Percentiles rank a stretch among this genome's conserved stretches.
These are phyloP conservation scores for Chrysochromulina tobinii DNA, from an alignment of 78 protist genomes.

Conservation along the genomic window DNA sequence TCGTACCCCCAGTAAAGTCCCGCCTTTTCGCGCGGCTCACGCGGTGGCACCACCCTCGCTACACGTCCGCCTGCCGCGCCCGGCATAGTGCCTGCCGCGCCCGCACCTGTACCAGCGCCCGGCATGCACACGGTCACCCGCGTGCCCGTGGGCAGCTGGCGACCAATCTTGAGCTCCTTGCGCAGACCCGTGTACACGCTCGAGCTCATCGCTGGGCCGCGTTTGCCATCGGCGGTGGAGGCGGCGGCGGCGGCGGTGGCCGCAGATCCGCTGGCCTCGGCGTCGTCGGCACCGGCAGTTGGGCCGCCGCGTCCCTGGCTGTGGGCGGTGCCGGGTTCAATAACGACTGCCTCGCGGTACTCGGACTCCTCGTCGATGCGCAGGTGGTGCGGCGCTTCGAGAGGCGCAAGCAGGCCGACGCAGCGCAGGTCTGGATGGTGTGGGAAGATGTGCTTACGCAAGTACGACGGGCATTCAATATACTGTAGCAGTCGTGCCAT, in stretches of 20 bases:
- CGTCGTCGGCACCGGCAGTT: too few species aligned
- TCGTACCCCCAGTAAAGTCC: constrained; percentile 41
- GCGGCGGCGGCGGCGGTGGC: too few species aligned
- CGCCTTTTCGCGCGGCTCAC: background rate
- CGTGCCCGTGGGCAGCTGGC: background rate
- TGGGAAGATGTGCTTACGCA: constrained; percentile 40
- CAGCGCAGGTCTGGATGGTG: constrained; percentile 22
- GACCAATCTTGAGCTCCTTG: background rate
- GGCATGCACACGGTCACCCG: constrained; percentile 20
- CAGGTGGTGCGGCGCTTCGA: constrained; percentile 66
- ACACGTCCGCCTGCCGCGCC: background rate
- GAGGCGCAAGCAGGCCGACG: constrained; percentile 55
- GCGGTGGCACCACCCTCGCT: constrained; percentile 19
- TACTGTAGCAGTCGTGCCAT: constrained; percentile 61
- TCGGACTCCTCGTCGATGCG: background rate
- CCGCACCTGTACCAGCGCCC: background rate
- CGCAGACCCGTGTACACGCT: background rate
- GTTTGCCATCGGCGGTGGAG: too few species aligned
- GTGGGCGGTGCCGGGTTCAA: background rate
- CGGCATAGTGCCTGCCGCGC: background rate
- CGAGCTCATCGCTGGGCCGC: background rate
- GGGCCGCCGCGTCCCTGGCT: too few species aligned
- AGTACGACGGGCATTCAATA: constrained; percentile 73
- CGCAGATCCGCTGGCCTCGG: too few species aligned
- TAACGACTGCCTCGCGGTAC: constrained; percentile 43